A percentile compares a stretch with the other conserved stretches of the same genome.
phyloP scores from a whole-genome alignment of 2,329 filamentous ascomycete species.

The Nemania sp. region DNA sequence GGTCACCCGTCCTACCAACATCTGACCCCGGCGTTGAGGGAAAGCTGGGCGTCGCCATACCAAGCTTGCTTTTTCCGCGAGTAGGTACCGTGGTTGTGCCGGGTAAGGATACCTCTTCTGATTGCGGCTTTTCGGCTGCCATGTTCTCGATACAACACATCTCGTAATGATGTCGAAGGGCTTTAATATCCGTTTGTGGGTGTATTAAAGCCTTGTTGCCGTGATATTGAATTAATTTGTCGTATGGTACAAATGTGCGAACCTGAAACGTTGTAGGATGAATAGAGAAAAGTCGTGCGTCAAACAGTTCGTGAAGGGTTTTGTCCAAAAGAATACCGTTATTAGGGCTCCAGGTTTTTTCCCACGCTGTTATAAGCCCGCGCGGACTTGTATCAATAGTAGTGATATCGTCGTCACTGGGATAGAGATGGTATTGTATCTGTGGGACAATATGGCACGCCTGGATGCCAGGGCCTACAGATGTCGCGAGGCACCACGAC shows the following conservation, averaged over 20 bases:
- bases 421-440: constrained; percentile 26
- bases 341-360: constrained; percentile 18
- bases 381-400: constrained; percentile 6
- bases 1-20: not conserved
- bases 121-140: constrained; percentile 8
- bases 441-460: constrained; percentile 28
- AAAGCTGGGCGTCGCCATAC: not conserved
- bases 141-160: constrained; percentile 28
- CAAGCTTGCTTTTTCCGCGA: not conserved
- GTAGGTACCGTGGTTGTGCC: not conserved
- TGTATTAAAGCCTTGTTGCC: constrained; percentile 10
- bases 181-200: not conserved
- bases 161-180: constrained; percentile 23
- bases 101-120: not conserved
- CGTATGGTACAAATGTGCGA: constrained; percentile 22
- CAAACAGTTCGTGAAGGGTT: constrained; percentile 11
- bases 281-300: constrained; percentile 28
- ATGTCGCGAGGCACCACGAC: constrained; percentile 14
- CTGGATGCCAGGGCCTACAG: constrained; percentile 12
- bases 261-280: constrained; percentile 8
- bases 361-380: constrained; percentile 16
- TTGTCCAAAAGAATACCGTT: constrained; percentile 24
- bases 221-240: constrained; percentile 2
- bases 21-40: not conserved
- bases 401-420: not conserved